phyloP scores from a whole-genome alignment of 257 asterid genomes.

The Gynochthodes officinalis region DNA sequence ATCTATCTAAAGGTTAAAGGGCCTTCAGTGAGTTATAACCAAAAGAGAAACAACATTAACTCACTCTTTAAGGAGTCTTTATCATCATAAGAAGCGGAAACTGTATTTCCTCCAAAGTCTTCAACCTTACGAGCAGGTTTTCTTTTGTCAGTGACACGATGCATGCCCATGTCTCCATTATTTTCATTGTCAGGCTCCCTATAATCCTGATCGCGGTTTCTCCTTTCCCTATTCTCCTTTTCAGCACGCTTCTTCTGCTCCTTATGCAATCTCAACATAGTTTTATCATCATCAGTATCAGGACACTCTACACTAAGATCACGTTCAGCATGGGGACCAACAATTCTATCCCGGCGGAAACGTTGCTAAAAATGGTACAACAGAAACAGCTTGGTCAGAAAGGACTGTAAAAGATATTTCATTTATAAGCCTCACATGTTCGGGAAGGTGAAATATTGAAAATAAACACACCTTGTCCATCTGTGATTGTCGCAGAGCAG shows the following conservation, averaged over 20 bases:
- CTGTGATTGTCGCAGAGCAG: constrained; percentile 56
- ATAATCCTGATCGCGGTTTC: constrained; percentile 69
- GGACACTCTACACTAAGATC: constrained; percentile 80
- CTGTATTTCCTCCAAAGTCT: constrained; percentile 64
- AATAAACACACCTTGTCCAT: constrained; percentile 57
- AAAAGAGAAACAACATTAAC: constrained; percentile 25
- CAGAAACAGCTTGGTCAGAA: neutral
- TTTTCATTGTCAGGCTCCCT: constrained; percentile 62
- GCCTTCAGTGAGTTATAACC: constrained; percentile 5
- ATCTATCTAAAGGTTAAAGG: neutral
- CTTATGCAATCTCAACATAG: constrained; percentile 59
- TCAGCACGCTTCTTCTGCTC: constrained; percentile 80
- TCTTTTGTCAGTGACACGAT: constrained; percentile 62
- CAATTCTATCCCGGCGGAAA: constrained; percentile 55
- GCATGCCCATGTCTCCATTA: constrained; percentile 61
- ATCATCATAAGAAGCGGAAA: constrained; percentile 60
- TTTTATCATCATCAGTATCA: constrained; percentile 77
- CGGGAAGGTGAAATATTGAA: neutral
- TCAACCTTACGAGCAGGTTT: constrained; percentile 67
- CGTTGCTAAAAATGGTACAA: constrained; percentile 44
- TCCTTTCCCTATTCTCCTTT: constrained; percentile 68
- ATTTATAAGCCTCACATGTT: neutral
- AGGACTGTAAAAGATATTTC: neutral
- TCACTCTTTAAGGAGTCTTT: constrained; percentile 82
- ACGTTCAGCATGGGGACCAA: constrained; percentile 60